These are phyloP conservation scores for Exophiala sp. DNA, from an alignment of 2,329 filamentous ascomycete species.

Conservation along the genomic window DNA sequence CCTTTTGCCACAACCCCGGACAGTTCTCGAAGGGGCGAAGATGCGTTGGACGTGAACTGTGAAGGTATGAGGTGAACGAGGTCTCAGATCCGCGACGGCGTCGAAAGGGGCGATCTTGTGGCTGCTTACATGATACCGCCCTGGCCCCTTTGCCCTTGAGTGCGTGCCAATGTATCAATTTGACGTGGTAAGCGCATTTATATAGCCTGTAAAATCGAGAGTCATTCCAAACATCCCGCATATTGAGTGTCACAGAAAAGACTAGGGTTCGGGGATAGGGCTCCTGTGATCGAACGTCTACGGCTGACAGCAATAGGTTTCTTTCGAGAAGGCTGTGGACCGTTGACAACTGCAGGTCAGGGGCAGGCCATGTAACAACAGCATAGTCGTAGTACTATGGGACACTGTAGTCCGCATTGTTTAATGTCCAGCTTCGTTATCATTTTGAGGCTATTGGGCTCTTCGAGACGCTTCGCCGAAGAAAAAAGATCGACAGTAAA, in stretches of 20 bases:
- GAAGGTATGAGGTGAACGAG: too few relatives aligned
- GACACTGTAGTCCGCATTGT: too few relatives aligned
- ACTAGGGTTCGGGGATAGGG: background rate
- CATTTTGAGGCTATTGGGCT: background rate
- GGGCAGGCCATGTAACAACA: too few relatives aligned
- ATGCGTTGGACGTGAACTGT: too few relatives aligned
- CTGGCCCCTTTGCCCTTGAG: background rate
- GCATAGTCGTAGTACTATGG: background rate
- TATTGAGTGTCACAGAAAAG: constrained; percentile 1
- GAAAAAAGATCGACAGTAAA: background rate
- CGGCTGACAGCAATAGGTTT: constrained; percentile 23
- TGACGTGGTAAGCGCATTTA: constrained; percentile 15
- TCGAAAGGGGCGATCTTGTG: background rate
- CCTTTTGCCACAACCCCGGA: background rate
- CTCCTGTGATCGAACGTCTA: background rate
- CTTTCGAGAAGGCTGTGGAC: background rate
- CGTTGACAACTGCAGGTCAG: too few relatives aligned
- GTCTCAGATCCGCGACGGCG: background rate
- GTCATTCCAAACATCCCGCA: constrained; percentile 1
- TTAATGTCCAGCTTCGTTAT: too few relatives aligned
- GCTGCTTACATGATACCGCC: background rate
- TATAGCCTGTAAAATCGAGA: constrained; percentile 4
- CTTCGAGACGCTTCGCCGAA: constrained; percentile 5
- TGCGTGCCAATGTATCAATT: constrained; percentile 2
- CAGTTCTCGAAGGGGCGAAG: background rate